Evolutionary conservation across 2,329 filamentous ascomycete species (phyloP).

Genomic region (Colletotrichum higginsianum): DNA sequence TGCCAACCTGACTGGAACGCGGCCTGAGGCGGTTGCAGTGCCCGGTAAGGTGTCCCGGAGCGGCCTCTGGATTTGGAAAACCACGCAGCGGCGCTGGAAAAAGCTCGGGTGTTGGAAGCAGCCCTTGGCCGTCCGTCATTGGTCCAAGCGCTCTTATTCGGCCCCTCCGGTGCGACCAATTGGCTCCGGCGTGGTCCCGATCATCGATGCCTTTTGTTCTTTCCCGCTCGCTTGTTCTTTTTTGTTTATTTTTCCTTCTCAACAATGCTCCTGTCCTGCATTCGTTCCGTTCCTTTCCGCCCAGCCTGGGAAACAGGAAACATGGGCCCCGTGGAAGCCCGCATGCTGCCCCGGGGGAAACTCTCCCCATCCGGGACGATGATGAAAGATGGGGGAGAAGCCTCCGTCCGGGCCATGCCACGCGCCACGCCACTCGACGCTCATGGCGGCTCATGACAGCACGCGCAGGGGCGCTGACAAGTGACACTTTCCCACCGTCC

Average conservation of each 20-base stretch:
- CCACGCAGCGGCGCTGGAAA: slow-evolving; percentile 14
- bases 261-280: neutral
- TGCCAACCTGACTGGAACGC: neutral
- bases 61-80: slow-evolving; percentile 1
- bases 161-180: slow-evolving; percentile 34
- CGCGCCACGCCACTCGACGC: slow-evolving; percentile 11
- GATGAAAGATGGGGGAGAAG: neutral
- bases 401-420: neutral
- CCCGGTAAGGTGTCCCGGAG: slow-evolving; percentile 5
- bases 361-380: neutral
- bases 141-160: slow-evolving; percentile 17
- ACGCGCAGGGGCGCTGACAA: slow-evolving; percentile 19
- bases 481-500: slow-evolving; percentile 34
- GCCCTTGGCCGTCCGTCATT: slow-evolving; percentile 15
- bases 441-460: slow-evolving; percentile 9
- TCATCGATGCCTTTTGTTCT: slow-evolving; percentile 10
- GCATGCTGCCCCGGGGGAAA: slow-evolving; percentile 9
- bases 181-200: slow-evolving; percentile 14
- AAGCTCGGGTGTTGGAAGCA: slow-evolving; percentile 30
- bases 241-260: neutral
- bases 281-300: neutral
- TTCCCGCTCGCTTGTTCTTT: slow-evolving; percentile 25
- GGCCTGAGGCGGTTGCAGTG: slow-evolving; percentile 6
- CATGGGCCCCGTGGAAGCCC: slow-evolving; percentile 24
- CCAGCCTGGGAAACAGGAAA: neutral